These are phyloP conservation scores for Phyllosticta citrichinensis DNA, from an alignment of 2,329 filamentous ascomycete genomes.

Conservation along the genomic window DNA sequence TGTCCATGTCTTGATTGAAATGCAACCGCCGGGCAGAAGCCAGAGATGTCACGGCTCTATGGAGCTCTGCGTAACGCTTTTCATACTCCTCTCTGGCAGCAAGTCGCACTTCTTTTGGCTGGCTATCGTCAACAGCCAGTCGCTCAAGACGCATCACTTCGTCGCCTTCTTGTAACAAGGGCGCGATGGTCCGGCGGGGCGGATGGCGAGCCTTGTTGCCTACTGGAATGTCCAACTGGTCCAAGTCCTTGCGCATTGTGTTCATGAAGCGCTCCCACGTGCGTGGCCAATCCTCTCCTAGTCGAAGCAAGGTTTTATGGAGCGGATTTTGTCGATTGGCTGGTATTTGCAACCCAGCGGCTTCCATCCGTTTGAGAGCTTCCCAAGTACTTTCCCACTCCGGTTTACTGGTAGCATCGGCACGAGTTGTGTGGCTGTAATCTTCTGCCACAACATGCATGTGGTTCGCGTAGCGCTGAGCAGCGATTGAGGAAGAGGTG, in stretches of 20 bases:
- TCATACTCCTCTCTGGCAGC: constrained; percentile 1
- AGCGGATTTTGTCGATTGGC: neutral
- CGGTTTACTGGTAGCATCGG: neutral
- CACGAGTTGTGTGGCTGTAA: neutral
- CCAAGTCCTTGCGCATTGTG: neutral
- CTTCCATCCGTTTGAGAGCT: constrained; percentile 1
- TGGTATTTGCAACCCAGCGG: neutral
- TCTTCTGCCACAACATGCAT: neutral
- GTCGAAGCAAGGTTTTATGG: neutral
- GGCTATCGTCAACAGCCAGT: neutral
- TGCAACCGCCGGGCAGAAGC: neutral
- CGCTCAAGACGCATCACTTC: neutral
- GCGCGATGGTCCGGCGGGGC: neutral
- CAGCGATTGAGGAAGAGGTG: neutral
- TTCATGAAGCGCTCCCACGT: neutral
- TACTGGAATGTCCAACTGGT: neutral
- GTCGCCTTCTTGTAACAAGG: neutral
- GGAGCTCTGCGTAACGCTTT: neutral
- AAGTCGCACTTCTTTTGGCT: neutral
- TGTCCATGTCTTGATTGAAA: neutral
- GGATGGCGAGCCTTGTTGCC: neutral
- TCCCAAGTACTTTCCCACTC: neutral
- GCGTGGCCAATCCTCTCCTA: neutral
- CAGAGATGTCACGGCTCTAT: neutral
- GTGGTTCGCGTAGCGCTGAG: neutral